These are phyloP conservation scores for Coemansia sp. DNA, from an alignment of 192 early-diverging fungal species.

Conservation along the genomic window DNA sequence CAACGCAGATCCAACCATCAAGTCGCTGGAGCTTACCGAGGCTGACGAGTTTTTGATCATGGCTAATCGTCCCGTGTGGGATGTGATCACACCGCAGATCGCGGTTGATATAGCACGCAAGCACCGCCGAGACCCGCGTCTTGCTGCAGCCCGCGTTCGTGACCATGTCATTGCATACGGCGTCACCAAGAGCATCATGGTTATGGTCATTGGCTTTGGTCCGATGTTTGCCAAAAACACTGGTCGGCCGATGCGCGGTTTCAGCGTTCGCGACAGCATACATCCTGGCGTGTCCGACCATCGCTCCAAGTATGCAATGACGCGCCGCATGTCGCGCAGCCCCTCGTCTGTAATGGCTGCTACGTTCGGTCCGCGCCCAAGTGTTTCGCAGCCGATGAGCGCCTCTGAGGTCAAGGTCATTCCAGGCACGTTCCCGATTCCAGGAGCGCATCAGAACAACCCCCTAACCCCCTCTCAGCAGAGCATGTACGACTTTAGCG, in stretches of 20 bases:
- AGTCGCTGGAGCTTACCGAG: conserved; percentile 69
- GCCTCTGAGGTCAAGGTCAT: conserved; percentile 18
- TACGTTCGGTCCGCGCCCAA: conserved; percentile 30
- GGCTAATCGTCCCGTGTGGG: conserved; percentile 75
- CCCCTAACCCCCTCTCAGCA: conserved; percentile 13
- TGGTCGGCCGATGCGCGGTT: conserved; percentile 51
- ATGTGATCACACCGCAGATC: conserved; percentile 74
- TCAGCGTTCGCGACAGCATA: conserved; percentile 55
- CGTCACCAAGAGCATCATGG: conserved; percentile 74
- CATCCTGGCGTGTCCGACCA: conserved; percentile 48
- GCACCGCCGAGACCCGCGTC: conserved; percentile 71
- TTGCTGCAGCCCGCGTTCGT: conserved; percentile 76
- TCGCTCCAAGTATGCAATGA: conserved; percentile 48
- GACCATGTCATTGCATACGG: conserved; percentile 86
- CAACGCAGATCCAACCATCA: conserved; percentile 82
- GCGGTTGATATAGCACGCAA: conserved; percentile 84
- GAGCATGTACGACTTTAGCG: conserved; percentile 37
- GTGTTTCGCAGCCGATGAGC: conserved; percentile 22
- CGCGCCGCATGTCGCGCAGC: conserved; percentile 47
- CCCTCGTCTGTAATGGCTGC: conserved; percentile 41
- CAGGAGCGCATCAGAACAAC: conserved; percentile 17
- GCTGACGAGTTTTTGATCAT: conserved; percentile 80
- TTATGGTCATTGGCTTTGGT: conserved; percentile 86
- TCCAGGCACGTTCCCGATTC: conserved; percentile 21
- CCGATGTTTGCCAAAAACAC: conserved; percentile 69